Conservation (phyloP, 495 filamentous ascomycete genomes). For the Chaetomium tenue region DNA sequence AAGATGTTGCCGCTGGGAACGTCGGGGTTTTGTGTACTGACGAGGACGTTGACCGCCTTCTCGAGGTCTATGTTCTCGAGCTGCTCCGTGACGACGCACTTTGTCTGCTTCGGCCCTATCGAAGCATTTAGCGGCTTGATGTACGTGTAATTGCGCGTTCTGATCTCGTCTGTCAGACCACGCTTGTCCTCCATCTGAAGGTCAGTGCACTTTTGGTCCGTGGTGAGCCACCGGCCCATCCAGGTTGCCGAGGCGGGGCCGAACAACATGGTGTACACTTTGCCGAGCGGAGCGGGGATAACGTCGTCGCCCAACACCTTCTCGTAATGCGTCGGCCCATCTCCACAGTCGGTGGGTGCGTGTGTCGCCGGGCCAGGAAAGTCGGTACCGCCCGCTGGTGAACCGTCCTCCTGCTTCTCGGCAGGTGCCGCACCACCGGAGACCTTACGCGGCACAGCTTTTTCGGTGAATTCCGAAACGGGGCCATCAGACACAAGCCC, state of each 20-base stretch:
- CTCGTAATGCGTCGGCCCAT: conserved; percentile 74
- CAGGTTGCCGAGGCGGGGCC: conserved; percentile 74
- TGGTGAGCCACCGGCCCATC: conserved; percentile 78
- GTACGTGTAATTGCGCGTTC: conserved; percentile 74
- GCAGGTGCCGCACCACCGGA: conserved; percentile 57
- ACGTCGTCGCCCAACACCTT: conserved; percentile 80
- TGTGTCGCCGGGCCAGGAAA: conserved; percentile 88
- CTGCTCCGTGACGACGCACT: conserved; percentile 83
- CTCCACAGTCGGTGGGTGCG: conserved; percentile 77
- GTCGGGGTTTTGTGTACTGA: conserved; percentile 87
- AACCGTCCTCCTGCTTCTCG: conserved; percentile 58
- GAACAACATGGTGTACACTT: conserved; percentile 84
- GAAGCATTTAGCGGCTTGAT: conserved; percentile 83
- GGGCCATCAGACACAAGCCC: conserved; percentile 61
- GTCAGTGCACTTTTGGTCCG: conserved; percentile 86
- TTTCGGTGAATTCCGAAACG: conserved; percentile 58
- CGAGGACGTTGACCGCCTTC: conserved; percentile 73
- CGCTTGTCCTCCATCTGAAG: conserved; percentile 80
- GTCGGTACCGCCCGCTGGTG: conserved; percentile 58
- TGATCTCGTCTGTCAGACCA: conserved; percentile 69
- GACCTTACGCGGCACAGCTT: conserved; percentile 60
- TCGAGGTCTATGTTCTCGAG: conserved; percentile 84
- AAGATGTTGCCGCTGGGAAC: conserved; percentile 95
- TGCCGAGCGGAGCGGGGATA: conserved; percentile 84
- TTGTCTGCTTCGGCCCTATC: conserved; percentile 93